Conservation (phyloP, 371 early-diverging fungal species). For the Lichtheimia corymbifera region DNA sequence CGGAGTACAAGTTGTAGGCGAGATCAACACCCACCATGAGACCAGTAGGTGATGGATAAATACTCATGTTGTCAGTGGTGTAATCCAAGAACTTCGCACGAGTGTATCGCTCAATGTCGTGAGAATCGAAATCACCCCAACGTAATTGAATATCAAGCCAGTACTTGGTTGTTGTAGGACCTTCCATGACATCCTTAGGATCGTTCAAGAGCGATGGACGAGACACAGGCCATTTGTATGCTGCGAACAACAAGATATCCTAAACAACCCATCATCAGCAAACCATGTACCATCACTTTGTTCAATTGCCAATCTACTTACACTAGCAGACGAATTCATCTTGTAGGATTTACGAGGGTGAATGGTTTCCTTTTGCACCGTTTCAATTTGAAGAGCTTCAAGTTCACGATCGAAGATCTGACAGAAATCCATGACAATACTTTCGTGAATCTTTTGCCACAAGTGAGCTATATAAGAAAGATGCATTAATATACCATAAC, state of each 20-base stretch:
- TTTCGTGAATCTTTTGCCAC: constrained; percentile 99
- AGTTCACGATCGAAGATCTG: constrained; percentile 98
- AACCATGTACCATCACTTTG: not conserved
- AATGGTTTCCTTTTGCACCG: constrained; percentile 98
- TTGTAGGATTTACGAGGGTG: constrained; percentile 99
- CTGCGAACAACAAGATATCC: constrained; percentile 95
- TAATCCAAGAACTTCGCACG: constrained; percentile 98
- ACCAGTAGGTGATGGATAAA: constrained; percentile 97
- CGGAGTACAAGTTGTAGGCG: constrained; percentile 92
- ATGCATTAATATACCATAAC: not conserved
- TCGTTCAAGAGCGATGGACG: constrained; percentile 92
- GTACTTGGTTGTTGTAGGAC: constrained; percentile 94
- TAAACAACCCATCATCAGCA: constrained; percentile 44
- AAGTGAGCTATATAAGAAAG: constrained; percentile 75
- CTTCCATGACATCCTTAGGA: constrained; percentile 92
- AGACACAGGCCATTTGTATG: constrained; percentile 97
- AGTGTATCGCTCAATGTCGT: constrained; percentile 98
- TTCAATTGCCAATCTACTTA: constrained; percentile 6
- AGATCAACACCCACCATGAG: constrained; percentile 96
- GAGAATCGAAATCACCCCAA: constrained; percentile 99
- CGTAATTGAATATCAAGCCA: constrained; percentile 98
- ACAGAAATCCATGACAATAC: constrained; percentile 89
- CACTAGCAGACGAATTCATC: constrained; percentile 80
- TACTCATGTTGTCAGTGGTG: constrained; percentile 96
- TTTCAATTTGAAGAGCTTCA: constrained; percentile 97